These are phyloP conservation scores for Trichoderma virens DNA, from an alignment of 495 filamentous ascomycete genomes.

Conservation along the genomic window DNA sequence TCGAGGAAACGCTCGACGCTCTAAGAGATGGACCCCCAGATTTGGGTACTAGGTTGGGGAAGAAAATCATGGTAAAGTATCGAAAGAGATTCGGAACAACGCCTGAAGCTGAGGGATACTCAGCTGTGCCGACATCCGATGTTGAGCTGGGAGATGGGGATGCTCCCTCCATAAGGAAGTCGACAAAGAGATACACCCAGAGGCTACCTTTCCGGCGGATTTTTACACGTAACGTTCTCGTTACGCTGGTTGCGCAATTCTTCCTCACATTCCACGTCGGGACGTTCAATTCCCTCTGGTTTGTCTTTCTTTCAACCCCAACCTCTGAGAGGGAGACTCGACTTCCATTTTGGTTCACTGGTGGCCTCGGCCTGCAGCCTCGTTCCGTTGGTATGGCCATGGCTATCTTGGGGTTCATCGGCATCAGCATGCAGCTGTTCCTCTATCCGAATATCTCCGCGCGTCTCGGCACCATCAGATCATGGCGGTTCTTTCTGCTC, in stretches of 20 bases:
- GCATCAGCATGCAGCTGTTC: constrained; percentile 68
- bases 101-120: constrained; percentile 12
- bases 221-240: constrained; percentile 66
- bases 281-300: constrained; percentile 80
- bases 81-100: constrained; percentile 13
- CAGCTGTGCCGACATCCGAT: constrained; percentile 13
- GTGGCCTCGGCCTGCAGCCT: constrained; percentile 70
- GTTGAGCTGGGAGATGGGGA: background rate
- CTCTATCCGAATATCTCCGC: constrained; percentile 65
- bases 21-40: constrained; percentile 38
- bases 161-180: background rate
- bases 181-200: constrained; percentile 27
- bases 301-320: constrained; percentile 74
- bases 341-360: constrained; percentile 69
- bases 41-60: constrained; percentile 35
- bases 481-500: constrained; percentile 59
- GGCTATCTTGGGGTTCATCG: constrained; percentile 68
- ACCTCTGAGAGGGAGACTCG: constrained; percentile 50
- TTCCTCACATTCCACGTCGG: constrained; percentile 71
- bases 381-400: constrained; percentile 69
- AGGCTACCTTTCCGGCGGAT: constrained; percentile 63
- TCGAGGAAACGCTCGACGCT: constrained; percentile 60
- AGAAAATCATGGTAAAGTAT: constrained; percentile 20
- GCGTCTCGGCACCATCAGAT: constrained; percentile 58
- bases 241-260: constrained; percentile 58